phyloP scores from a whole-genome alignment of 2,329 filamentous ascomycete genomes.

The Microdochium nivale region DNA sequence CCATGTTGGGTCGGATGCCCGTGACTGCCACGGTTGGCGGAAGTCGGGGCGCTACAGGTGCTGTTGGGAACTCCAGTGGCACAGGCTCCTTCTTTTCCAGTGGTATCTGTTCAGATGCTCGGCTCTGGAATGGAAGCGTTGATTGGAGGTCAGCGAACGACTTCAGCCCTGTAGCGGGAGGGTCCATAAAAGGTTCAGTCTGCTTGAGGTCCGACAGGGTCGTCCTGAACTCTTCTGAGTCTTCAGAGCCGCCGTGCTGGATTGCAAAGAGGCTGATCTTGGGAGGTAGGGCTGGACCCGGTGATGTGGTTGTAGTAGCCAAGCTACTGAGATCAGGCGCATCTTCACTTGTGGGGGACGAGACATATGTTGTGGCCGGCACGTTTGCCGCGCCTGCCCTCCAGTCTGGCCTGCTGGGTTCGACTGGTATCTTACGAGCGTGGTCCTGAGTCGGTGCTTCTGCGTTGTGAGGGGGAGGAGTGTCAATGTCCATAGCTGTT shows the following conservation, averaged over 20 bases:
- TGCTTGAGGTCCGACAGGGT: constrained; percentile 47
- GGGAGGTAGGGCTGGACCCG: constrained; percentile 5
- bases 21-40: constrained; percentile 33
- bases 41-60: constrained; percentile 40
- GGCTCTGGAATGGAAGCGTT: constrained; percentile 48
- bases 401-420: constrained; percentile 53
- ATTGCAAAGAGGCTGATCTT: constrained; percentile 12
- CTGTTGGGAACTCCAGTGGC: constrained; percentile 34
- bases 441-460: constrained; percentile 18
- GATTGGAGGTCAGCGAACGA: constrained; percentile 49
- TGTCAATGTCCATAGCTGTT: constrained; percentile 59
- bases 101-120: constrained; percentile 32
- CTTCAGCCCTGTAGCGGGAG: constrained; percentile 34
- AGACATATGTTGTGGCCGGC: constrained; percentile 8
- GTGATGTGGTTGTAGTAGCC: neutral
- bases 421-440: constrained; percentile 46
- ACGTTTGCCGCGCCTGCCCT: constrained; percentile 38
- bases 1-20: constrained; percentile 31
- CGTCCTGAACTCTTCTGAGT: constrained; percentile 45
- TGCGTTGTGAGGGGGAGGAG: constrained; percentile 27
- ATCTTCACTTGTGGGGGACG: neutral
- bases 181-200: constrained; percentile 42
- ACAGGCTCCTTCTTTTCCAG: constrained; percentile 23
- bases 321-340: neutral
- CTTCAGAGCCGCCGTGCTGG: constrained; percentile 42